Evolutionary conservation across 2,329 filamentous ascomycete species (phyloP), one percentile per base, ranked within the genome.

Genomic region (Pseudogymnoascus sp.): DNA sequence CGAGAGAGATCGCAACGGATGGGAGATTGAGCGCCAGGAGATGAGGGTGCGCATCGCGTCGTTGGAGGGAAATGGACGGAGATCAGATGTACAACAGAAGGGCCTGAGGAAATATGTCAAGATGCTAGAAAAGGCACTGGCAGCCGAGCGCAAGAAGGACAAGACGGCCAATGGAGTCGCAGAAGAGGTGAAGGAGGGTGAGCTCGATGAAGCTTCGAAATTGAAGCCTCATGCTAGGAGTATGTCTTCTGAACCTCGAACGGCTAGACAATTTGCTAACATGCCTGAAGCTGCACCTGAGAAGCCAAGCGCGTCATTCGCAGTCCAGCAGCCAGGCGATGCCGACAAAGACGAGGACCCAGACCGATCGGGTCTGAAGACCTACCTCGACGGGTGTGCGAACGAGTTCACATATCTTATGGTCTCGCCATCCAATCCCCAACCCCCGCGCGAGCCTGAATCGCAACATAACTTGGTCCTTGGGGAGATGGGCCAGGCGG

Each of bases 1-100:
- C 76, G 95, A 99, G 78, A 90, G 95, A 77, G 95, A 97, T 74
- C 87, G 95, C 71, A 99, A 99, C 78, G 88, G 92, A 38, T 99
- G 95, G 95, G 95, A 99, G 77, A 99, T 99, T 74, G 95, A 99
- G 78, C 88, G 92, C 74, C 95, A 96, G 71, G 95, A 99, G 79
- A 97, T 99, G 95, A 96, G 96, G 80, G 92, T 91, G 69, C 88
- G 96, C 73, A 97, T 99, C 78, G 93, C 93, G 61, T 89, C 90
- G 72, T 85, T 97, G 68, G 95, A 99, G 77, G 95, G 95, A 63
- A 91, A 96, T 69, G 85, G 88, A 33, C 84, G 93, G 68, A 91
- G 93, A 69, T 88, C 90, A 61, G 95, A 96, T 76, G 89, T 90
- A 66, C 86, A 93, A 64, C 93, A 96, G 71, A 92, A 93, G 76